Evolutionary conservation across 1,284 basidiomycete species (phyloP).

Genomic region (Tilletia setariae): DNA sequence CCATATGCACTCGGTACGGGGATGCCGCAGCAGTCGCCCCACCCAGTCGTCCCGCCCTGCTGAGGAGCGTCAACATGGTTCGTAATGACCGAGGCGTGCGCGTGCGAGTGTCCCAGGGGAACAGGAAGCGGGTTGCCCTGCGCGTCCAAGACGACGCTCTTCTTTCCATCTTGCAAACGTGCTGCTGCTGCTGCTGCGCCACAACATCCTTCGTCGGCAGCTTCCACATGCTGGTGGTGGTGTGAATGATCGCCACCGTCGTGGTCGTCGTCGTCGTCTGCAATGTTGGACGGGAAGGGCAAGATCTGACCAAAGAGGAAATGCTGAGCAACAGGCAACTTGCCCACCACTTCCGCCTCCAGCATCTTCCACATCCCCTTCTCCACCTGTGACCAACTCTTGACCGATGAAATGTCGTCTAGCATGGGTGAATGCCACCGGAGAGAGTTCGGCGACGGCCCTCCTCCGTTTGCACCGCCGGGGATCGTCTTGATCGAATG

Average conservation of each 20-base stretch:
- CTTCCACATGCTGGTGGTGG: conserved; percentile 22
- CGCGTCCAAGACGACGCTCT: not conserved
- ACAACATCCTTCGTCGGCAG: conserved; percentile 59
- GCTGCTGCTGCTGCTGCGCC: conserved; percentile 60
- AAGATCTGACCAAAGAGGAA: conserved; percentile 88
- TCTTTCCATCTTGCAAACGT: not conserved
- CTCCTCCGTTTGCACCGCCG: not conserved
- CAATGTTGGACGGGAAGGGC: conserved; percentile 63
- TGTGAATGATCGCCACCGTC: conserved; percentile 57
- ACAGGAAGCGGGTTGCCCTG: not conserved
- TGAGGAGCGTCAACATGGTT: conserved; percentile 28
- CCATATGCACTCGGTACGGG: conserved; percentile 55
- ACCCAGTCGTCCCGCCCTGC: conserved; percentile 59
- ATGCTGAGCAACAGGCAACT: conserved; percentile 94
- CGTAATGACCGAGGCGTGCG: not conserved
- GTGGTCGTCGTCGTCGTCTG: conserved; percentile 53
- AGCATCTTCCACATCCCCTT: conserved; percentile 99
- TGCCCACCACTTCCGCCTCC: conserved; percentile 85
- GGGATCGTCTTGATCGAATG: conserved; percentile 66
- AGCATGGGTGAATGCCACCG: conserved; percentile 99
- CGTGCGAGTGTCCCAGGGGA: not conserved
- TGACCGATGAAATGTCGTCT: conserved; percentile 94
- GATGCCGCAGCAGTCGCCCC: conserved; percentile 73
- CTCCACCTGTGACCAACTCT: conserved; percentile 96
- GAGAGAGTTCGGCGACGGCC: conserved; percentile 60